Evolutionary conservation across 208 protist species (phyloP), one percentile per base, ranked within the genome.

Genomic region (Leishmania martiniquensis): DNA sequence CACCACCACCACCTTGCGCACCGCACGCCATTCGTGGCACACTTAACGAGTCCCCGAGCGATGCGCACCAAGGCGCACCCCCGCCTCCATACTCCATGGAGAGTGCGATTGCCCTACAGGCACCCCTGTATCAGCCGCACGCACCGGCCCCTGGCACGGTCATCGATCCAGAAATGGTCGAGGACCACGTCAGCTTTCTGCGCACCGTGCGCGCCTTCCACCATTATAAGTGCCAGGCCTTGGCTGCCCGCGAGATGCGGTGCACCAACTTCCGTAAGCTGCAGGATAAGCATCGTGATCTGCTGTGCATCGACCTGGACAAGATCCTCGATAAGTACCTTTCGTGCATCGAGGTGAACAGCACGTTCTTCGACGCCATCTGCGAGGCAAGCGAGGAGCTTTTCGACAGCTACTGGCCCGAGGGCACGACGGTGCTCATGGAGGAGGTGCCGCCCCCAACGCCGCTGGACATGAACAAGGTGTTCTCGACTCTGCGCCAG

Each of bases 401-500:
- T 15, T 98, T 98, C 83, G 85, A 92, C 65, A 93, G 82, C 68
- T 98, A 98, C 91, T 98, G 95, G 95, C 95, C 95, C 15, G 86
- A 89, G 15, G 92, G 92, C 29, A 93, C 91, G 59, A 89, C 87
- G 34, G 85, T 95, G 67, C 81, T 67, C 22, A 78, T 80, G 78
- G 82, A 92, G 47, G 89, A 94, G 15, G 89, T 97, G 62, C 90
- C 93, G n/a, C 80, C 84, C 66, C 95, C 95, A 17, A 95, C 93
- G 15, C 68, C 87, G 49, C 88, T 97, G 10, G 96, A 98, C 84
- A 92, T 97, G 87, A 94, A 98, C 70, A 99, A 99, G 77, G 97
- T 99, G 12, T 94, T 97, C 75, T 98, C 95, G 2, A 99, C 98
- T 29, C 80, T 99, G 59, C 96, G 96, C 60, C 98, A 99, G 83